phyloP scores from a whole-genome alignment of 208 protist genomes.

The Trypanosoma melophagium region DNA sequence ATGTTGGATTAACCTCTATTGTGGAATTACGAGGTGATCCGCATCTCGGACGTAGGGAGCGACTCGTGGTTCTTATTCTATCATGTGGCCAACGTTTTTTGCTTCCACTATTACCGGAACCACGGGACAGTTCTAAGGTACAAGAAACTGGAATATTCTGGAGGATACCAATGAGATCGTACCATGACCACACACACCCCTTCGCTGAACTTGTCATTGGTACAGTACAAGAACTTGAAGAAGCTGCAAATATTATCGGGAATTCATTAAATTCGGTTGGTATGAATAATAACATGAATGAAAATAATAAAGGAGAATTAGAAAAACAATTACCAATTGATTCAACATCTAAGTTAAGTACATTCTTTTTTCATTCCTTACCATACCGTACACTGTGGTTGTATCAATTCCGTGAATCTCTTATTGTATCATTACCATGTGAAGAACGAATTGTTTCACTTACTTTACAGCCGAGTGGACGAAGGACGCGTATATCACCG shows the following conservation, averaged over 20 bases:
- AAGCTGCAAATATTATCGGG: conserved; percentile 13
- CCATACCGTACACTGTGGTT: conserved; percentile 70
- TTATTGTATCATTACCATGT: conserved; percentile 70
- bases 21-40: conserved; percentile 31
- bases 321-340: neutral
- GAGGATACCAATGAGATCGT: conserved; percentile 11
- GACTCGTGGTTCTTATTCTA: conserved; percentile 44
- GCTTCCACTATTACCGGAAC: conserved; percentile 24
- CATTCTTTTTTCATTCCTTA: conserved; percentile 50
- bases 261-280: neutral
- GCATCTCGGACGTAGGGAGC: conserved; percentile 9
- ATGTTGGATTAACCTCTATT: conserved; percentile 14
- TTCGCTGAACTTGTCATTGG: conserved; percentile 62
- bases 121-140: conserved; percentile 5
- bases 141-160: conserved; percentile 27
- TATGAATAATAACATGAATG: neutral
- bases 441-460: conserved; percentile 75
- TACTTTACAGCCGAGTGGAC: neutral
- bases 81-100: conserved; percentile 40
- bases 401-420: conserved; percentile 19
- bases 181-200: conserved; percentile 6
- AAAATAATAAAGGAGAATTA: neutral
- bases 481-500: neutral
- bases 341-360: conserved; percentile 11
- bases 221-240: conserved; percentile 37